Percentiles rank a stretch among this genome's conserved stretches.
These are phyloP conservation scores for Pueraria montana DNA, from an alignment of 306 rosid species.

Conservation along the genomic window DNA sequence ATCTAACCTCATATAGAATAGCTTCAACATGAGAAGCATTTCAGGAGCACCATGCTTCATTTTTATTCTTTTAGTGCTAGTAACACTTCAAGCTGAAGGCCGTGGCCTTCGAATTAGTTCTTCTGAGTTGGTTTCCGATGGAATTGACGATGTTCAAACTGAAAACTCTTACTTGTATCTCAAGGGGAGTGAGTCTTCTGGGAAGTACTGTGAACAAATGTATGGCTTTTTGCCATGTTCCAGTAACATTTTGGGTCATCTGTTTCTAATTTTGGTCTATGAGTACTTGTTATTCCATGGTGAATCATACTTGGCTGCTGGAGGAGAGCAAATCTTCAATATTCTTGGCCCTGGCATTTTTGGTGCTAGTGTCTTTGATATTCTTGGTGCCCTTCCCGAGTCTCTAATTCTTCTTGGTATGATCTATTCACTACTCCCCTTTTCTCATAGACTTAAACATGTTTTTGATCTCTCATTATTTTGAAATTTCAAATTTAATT, in stretches of 20 bases:
- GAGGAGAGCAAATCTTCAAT: slow-evolving; percentile 54
- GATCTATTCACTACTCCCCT: too few relatives aligned
- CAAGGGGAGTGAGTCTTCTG: slow-evolving; percentile 8
- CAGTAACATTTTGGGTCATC: slow-evolving; percentile 43
- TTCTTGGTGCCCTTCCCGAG: slow-evolving; percentile 1
- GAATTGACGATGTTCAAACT: background rate
- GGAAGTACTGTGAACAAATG: slow-evolving; percentile 46
- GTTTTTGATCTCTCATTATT: too few relatives aligned
- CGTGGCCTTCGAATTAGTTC: slow-evolving; percentile 7
- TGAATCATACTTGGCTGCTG: background rate
- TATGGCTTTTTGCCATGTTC: slow-evolving; percentile 63
- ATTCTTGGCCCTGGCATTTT: slow-evolving; percentile 56
- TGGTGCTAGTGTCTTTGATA: slow-evolving; percentile 21
- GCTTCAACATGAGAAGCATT: slow-evolving; percentile 36
- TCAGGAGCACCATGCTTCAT: background rate
- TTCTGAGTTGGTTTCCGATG: slow-evolving; percentile 41
- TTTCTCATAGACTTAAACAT: too few relatives aligned
- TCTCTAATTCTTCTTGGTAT: too few relatives aligned
- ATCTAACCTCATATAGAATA: background rate
- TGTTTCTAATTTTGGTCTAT: slow-evolving; percentile 52
- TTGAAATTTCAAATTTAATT: too few relatives aligned
- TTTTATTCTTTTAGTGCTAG: background rate
- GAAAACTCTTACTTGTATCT: background rate
- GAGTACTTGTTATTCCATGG: background rate
- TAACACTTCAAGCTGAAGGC: slow-evolving; percentile 24